A percentile compares a stretch with the other conserved stretches of the same genome.
These are phyloP conservation scores for Knufia fluminis DNA, from an alignment of 2,329 filamentous ascomycete genomes.

Conservation along the genomic window DNA sequence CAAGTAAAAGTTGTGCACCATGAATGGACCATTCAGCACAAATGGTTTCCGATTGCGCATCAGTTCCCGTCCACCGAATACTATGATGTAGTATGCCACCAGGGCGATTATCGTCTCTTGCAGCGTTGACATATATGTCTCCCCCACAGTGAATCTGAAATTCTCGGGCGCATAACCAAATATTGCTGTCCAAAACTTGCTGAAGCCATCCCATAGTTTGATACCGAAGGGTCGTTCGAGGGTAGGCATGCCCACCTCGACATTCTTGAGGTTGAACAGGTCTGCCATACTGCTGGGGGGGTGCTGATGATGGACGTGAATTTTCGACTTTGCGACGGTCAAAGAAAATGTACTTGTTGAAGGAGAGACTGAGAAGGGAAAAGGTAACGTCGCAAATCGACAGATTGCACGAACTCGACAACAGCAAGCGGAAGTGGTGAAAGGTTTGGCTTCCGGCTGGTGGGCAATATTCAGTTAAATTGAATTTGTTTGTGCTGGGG, in stretches of 20 bases:
- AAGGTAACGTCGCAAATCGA: background rate
- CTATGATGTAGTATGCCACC: constrained; percentile 80
- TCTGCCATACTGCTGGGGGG: background rate
- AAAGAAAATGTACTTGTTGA: background rate
- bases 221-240: constrained; percentile 89
- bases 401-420: background rate
- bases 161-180: constrained; percentile 76
- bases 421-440: background rate
- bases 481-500: background rate
- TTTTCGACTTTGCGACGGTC: background rate
- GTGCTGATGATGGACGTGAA: background rate
- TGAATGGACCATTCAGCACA: constrained; percentile 81
- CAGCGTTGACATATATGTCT: constrained; percentile 84
- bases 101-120: constrained; percentile 73
- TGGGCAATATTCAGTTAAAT: constrained; percentile 2
- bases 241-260: constrained; percentile 53
- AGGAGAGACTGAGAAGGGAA: constrained; percentile 1
- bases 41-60: constrained; percentile 82
- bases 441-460: background rate
- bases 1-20: constrained; percentile 93
- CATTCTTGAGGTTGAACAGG: constrained; percentile 7
- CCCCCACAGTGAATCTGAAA: constrained; percentile 71
- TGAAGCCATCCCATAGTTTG: constrained; percentile 88
- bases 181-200: constrained; percentile 67
- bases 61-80: constrained; percentile 82